These are phyloP conservation scores for Ophiostoma ulmi DNA, from an alignment of 2,329 filamentous ascomycete species.

Conservation along the genomic window DNA sequence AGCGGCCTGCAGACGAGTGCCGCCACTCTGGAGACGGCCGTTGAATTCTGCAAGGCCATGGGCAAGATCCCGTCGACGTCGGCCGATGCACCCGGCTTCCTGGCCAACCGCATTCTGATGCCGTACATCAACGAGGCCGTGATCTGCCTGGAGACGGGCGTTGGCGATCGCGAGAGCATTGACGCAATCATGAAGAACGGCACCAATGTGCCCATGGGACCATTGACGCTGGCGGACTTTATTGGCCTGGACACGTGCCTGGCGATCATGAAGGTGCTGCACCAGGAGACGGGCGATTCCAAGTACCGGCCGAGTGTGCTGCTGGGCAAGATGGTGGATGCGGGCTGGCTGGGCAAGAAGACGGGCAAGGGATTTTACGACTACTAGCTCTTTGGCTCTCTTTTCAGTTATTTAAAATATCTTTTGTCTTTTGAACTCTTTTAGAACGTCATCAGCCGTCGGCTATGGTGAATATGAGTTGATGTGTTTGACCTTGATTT, in stretches of 20 bases:
- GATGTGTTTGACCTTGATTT: neutral
- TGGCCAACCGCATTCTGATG: conserved; percentile 96
- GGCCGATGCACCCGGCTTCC: conserved; percentile 85
- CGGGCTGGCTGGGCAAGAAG: conserved; percentile 97
- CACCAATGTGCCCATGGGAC: conserved; percentile 97
- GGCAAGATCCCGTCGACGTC: conserved; percentile 86
- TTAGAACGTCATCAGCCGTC: neutral
- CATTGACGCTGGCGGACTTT: conserved; percentile 88
- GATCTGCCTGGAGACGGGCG: conserved; percentile 88
- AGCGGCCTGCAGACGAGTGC: conserved; percentile 84
- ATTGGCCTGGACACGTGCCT: conserved; percentile 95
- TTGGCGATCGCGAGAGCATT: conserved; percentile 85
- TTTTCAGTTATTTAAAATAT: neutral
- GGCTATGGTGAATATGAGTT: neutral
- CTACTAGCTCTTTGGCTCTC: conserved; percentile 49
- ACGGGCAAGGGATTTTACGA: conserved; percentile 93
- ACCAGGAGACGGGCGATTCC: conserved; percentile 85
- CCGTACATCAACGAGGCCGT: conserved; percentile 98
- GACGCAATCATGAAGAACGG: conserved; percentile 99
- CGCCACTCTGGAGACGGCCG: conserved; percentile 72
- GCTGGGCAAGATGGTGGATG: conserved; percentile 92
- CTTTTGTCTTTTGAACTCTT: neutral
- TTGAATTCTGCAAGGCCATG: conserved; percentile 85
- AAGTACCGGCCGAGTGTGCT: conserved; percentile 91
- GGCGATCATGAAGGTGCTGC: conserved; percentile 92